Conservation (phyloP, 2,329 filamentous ascomycete genomes). For the Diaporthe ampelina region DNA sequence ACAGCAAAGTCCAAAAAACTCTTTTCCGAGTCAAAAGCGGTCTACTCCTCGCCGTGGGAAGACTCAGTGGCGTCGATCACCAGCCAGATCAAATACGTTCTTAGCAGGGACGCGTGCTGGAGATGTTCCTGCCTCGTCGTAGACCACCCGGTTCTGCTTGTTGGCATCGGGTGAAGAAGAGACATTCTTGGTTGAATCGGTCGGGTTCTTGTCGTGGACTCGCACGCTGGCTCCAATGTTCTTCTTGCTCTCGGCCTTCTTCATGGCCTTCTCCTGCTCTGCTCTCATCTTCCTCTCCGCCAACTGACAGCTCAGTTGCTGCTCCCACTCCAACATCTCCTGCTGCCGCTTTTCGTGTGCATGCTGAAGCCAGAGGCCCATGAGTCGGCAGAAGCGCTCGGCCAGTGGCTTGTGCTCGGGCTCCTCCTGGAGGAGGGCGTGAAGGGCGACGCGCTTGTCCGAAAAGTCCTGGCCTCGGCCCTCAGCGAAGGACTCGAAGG, state of each 20-base stretch:
- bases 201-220: not conserved
- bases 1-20: too few relatives aligned
- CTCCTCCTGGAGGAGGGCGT: not conserved
- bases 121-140: not conserved
- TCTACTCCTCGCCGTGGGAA: not conserved
- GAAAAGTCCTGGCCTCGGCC: conserved; percentile 7
- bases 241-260: not conserved
- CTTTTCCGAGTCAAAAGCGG: too few relatives aligned
- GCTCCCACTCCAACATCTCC: not conserved
- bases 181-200: not conserved
- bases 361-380: not conserved
- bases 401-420: not conserved
- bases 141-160: not conserved
- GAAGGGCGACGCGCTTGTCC: not conserved
- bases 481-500: not conserved
- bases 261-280: not conserved
- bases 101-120: not conserved
- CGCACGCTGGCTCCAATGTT: too few relatives aligned
- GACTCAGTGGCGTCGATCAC: not conserved
- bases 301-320: not conserved
- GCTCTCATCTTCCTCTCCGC: not conserved
- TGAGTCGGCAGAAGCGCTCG: not conserved
- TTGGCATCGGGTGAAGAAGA: not conserved
- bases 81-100: not conserved
- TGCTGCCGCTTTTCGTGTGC: not conserved